Evolutionary conservation across 2,329 filamentous ascomycete genomes (phyloP).

Genomic region (Chaetothyriales sp.): DNA sequence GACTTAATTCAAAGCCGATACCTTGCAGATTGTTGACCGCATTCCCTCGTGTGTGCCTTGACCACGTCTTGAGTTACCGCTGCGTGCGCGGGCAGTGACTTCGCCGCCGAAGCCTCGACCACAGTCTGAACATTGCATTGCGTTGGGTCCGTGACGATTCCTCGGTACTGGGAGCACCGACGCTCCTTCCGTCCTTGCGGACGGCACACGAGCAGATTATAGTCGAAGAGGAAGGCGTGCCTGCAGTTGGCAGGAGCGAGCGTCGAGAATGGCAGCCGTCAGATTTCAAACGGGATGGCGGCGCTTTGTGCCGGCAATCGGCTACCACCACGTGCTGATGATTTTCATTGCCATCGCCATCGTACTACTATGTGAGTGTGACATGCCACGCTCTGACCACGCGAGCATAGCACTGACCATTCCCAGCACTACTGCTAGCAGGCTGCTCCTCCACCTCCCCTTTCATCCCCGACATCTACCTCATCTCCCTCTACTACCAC

Average conservation of each 20-base stretch:
- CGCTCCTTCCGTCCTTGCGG: conserved; percentile 7
- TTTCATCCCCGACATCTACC: conserved; percentile 87
- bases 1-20: conserved; percentile 5
- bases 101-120: not conserved
- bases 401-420: conserved; percentile 16
- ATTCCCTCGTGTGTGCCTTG: not conserved
- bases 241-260: not conserved
- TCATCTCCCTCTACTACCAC: conserved; percentile 95
- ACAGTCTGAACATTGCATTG: not conserved
- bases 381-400: conserved; percentile 4
- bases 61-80: not conserved
- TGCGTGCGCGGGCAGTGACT: not conserved
- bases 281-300: conserved; percentile 23
- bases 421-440: conserved; percentile 69
- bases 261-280: conserved; percentile 14
- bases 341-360: conserved; percentile 87
- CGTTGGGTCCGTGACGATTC: not conserved
- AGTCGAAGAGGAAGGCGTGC: not conserved
- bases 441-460: conserved; percentile 96
- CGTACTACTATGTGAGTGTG: conserved; percentile 74
- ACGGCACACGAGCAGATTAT: not conserved
- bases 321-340: conserved; percentile 85
- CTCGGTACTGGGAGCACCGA: conserved; percentile 4
- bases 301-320: conserved; percentile 47
- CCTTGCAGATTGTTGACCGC: not conserved